Base-by-base conservation (phyloP, 345 rosid species). In the Eucalyptus tenuipes region DNA sequence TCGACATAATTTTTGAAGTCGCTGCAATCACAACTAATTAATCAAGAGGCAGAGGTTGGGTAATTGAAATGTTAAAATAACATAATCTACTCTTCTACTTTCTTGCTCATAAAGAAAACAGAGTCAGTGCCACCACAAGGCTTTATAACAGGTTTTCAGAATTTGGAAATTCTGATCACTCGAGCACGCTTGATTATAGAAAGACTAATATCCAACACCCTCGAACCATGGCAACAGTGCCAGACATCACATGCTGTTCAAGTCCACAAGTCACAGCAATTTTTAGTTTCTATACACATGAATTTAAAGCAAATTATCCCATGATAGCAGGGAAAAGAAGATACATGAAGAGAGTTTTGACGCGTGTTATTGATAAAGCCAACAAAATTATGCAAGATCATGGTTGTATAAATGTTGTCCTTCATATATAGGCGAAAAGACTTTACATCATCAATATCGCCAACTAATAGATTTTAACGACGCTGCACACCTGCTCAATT, bases 401-500 rank as follows among this genome's bases (percentile, higher is more conserved):
- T 33, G 20, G 37, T 14, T 66, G 68, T n/a, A 0, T 40, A n/a
- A 4, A 61, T n/a, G 40, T n/a, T 14, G 22, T 16, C 42, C 4
- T 68, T 31, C 24, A 68, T 33, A 68, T 10, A 31, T 68, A 16
- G 22, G 80, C 20, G 22, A 68, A 33, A 66, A 14, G 8, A n/a
- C 40, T 66, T 66, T 66, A n/a, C 20, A 15, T 7, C 33, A 15
- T 14, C 40, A 66, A 33, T 1, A n/a, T 66, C 40, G 17, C 66
- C 66, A 59, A 57, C 31, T 59, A 59, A 11, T 14, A 59, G 31
- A 59, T n/a, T 66, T 66, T 31, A 66, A 66, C 33, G 8, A 49
- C 24, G n/a, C 27, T 24, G 5, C 50, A 87, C 53, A 96, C 99
- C 97, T 97, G 98, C 89, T 97, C 96, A 91, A 97, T 93, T 91